phyloP scores from a whole-genome alignment of 2,329 filamentous ascomycete species.

The Clonostachys solani region DNA sequence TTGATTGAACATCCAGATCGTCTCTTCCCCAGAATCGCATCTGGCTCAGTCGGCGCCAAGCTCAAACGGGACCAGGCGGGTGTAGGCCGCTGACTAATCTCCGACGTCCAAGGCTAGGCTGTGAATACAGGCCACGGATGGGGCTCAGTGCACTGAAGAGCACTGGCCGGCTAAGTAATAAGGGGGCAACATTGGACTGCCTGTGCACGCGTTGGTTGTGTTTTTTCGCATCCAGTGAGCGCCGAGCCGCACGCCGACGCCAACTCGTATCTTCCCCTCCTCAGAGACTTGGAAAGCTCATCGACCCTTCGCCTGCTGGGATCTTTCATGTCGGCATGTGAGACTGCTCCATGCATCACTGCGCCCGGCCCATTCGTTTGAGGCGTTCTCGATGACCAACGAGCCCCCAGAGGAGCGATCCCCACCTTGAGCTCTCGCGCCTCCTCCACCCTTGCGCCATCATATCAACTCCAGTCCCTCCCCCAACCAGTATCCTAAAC shows the following conservation, averaged over 20 bases:
- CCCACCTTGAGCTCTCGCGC: background rate
- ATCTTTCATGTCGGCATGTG: background rate
- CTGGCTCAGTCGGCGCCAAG: background rate
- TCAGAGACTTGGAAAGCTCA: no score
- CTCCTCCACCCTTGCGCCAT: background rate
- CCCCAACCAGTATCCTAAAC: background rate
- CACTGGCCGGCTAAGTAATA: no score
- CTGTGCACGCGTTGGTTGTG: slow-evolving; percentile 31
- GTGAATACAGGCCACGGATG: no score
- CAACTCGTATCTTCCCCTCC: slow-evolving; percentile 18
- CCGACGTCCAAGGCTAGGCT: background rate
- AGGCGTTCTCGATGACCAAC: background rate
- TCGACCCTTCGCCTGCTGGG: no score
- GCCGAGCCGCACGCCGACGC: slow-evolving; percentile 24
- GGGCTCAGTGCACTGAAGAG: no score
- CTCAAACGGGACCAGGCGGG: background rate
- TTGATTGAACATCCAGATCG: no score
- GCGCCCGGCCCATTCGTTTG: background rate
- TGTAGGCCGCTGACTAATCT: slow-evolving; percentile 5
- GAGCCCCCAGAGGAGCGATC: background rate
- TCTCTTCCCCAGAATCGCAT: no score
- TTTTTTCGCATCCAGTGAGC: slow-evolving; percentile 19
- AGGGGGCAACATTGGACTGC: no score
- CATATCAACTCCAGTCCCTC: background rate
- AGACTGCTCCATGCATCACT: background rate